Percentiles rank a stretch among this genome's conserved stretches.
phyloP scores from a whole-genome alignment of 202 grass and related monocot genomes.

The Elaeis oleifera region DNA sequence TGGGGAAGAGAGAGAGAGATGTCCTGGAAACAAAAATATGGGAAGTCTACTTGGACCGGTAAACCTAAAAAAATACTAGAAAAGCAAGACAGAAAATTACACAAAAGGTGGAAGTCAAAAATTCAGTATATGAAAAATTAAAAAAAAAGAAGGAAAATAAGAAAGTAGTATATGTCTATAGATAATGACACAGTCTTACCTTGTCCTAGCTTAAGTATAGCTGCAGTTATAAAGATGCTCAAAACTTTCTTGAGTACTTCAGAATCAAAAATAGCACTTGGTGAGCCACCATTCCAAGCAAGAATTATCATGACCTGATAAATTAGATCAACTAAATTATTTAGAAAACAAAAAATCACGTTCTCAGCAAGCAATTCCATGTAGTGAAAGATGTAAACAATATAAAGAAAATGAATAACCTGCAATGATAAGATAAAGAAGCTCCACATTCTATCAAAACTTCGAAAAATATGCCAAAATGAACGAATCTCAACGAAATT shows the following conservation, averaged over 20 bases:
- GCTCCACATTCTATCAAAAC: slow-evolving; percentile 93
- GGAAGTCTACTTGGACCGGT: no score
- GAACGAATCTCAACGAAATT: slow-evolving; percentile 95
- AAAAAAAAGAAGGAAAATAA: not conserved
- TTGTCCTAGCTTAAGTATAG: slow-evolving; percentile 82
- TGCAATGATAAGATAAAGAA: slow-evolving; percentile 91
- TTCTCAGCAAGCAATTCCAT: not conserved
- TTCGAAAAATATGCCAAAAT: slow-evolving; percentile 96
- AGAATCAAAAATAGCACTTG: slow-evolving; percentile 57
- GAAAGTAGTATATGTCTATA: not conserved
- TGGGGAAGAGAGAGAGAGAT: no score
- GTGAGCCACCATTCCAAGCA: slow-evolving; percentile 74
- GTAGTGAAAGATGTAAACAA: slow-evolving; percentile 9
- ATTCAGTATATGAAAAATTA: not conserved
- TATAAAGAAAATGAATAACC: slow-evolving; percentile 35
- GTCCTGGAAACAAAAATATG: no score
- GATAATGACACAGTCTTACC: slow-evolving; percentile 27
- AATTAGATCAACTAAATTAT: slow-evolving; percentile 5
- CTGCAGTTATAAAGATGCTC: slow-evolving; percentile 92
- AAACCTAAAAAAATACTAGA: no score
- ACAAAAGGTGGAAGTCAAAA: not conserved
- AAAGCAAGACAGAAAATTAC: no score
- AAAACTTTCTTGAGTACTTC: slow-evolving; percentile 54
- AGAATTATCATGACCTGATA: slow-evolving; percentile 89
- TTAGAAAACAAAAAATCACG: slow-evolving; percentile 7